A percentile compares a stretch with the other conserved stretches of the same genome.
Conservation (phyloP, 495 filamentous ascomycete genomes). For the Penicillium crystallinum region DNA sequence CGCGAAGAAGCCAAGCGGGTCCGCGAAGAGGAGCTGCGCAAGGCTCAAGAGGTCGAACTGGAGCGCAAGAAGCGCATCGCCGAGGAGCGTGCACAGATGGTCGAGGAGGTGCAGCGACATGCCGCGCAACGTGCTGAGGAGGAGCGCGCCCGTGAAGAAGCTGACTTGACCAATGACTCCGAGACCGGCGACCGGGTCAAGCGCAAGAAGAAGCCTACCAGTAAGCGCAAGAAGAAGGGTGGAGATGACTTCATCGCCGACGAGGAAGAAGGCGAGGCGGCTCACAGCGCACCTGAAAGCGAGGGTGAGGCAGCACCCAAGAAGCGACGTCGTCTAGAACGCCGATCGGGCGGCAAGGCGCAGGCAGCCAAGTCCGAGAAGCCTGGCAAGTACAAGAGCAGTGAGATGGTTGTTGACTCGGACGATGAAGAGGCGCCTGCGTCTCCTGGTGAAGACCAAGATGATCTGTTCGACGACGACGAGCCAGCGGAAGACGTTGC, state of each 20-base stretch:
- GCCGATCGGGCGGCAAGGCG: slow-evolving; percentile 54
- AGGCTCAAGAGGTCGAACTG: slow-evolving; percentile 57
- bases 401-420: slow-evolving; percentile 72
- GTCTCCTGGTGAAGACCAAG: slow-evolving; percentile 29
- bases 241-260: slow-evolving; percentile 24
- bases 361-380: slow-evolving; percentile 22
- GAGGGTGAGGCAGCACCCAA: slow-evolving; percentile 39
- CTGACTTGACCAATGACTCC: slow-evolving; percentile 66
- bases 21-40: slow-evolving; percentile 66
- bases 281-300: slow-evolving; percentile 24
- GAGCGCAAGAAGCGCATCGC: slow-evolving; percentile 72
- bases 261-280: slow-evolving; percentile 17
- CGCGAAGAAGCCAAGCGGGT: slow-evolving; percentile 71
- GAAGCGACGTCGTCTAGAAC: slow-evolving; percentile 48
- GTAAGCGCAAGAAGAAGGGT: slow-evolving; percentile 65
- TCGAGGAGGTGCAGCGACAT: slow-evolving; percentile 66
- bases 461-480: slow-evolving; percentile 27
- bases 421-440: slow-evolving; percentile 45
- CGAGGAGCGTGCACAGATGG: slow-evolving; percentile 73
- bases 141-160: slow-evolving; percentile 60
- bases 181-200: slow-evolving; percentile 75
- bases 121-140: slow-evolving; percentile 68
- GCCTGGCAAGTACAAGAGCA: slow-evolving; percentile 66
- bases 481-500: slow-evolving; percentile 28
- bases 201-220: slow-evolving; percentile 55